A percentile compares a stretch with the other conserved stretches of the same genome.
phyloP scores from a whole-genome alignment of 176 grass and related monocot genomes.

The Thalia dealbata region DNA sequence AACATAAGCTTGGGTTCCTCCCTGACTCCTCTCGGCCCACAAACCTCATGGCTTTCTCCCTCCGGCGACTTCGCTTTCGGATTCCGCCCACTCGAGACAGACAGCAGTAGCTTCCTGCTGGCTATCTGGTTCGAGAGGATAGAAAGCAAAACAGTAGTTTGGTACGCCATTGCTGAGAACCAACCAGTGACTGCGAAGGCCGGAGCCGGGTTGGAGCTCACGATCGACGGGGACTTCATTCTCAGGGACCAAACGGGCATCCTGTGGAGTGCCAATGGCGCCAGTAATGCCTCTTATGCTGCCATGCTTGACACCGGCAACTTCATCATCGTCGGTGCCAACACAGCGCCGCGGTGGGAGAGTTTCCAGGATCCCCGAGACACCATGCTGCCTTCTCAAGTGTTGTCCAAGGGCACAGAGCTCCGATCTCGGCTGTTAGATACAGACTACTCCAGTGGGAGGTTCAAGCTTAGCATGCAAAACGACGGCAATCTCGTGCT shows the following conservation, averaged over 20 bases:
- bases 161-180: constrained; percentile 27
- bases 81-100: background rate
- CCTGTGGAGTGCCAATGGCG: constrained; percentile 13
- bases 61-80: constrained; percentile 30
- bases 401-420: background rate
- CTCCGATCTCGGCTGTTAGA: constrained; percentile 27
- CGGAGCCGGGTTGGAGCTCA: constrained; percentile 24
- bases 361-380: constrained; percentile 34
- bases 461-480: constrained; percentile 28
- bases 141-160: constrained; percentile 21
- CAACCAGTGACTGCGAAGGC: background rate
- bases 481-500: constrained; percentile 14
- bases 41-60: constrained; percentile 24
- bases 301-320: constrained; percentile 43
- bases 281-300: constrained; percentile 18
- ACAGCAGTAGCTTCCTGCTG: constrained; percentile 20
- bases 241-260: constrained; percentile 12
- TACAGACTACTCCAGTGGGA: constrained; percentile 31
- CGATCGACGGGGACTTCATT: constrained; percentile 15
- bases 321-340: constrained; percentile 27
- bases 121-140: constrained; percentile 47
- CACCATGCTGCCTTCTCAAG: constrained; percentile 39
- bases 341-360: constrained; percentile 18
- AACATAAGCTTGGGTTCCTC: constrained; percentile 22
- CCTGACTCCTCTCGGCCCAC: constrained; percentile 2